Evolutionary conservation across 78 protist species (phyloP).

Genomic region (Emiliania huxleyi): DNA sequence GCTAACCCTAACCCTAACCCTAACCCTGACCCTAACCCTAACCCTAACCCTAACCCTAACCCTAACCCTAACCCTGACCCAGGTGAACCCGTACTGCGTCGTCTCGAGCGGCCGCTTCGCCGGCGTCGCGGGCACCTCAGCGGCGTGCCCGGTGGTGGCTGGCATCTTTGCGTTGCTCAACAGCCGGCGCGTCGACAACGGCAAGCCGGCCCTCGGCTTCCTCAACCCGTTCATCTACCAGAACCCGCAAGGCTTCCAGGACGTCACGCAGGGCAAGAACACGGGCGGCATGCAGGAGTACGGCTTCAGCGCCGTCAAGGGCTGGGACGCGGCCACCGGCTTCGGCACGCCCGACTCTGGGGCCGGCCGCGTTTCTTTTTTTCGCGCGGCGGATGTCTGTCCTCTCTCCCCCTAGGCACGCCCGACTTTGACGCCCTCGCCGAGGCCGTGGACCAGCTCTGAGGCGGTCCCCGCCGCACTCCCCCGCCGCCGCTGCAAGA

Average conservation of each 20-base stretch:
- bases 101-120: background rate
- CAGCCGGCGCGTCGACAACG: constrained; percentile 27
- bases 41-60: too few relatives aligned
- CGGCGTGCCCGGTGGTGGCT: constrained; percentile 61
- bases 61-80: too few relatives aligned
- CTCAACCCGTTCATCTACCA: constrained; percentile 72
- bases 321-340: constrained; percentile 68
- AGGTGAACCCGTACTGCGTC: background rate
- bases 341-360: constrained; percentile 48
- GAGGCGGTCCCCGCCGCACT: too few relatives aligned
- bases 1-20: too few relatives aligned
- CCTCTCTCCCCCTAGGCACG: too few relatives aligned
- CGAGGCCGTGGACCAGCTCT: too few relatives aligned
- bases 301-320: constrained; percentile 60
- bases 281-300: background rate
- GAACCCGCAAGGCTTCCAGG: constrained; percentile 47
- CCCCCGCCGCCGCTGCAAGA: too few relatives aligned
- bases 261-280: constrained; percentile 58
- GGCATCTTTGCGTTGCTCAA: constrained; percentile 61
- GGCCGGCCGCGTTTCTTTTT: too few relatives aligned
- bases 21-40: too few relatives aligned
- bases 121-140: constrained; percentile 57
- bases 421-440: too few relatives aligned
- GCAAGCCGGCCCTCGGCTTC: constrained; percentile 65
- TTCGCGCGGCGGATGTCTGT: too few relatives aligned